Evolutionary conservation across 768 basidiomycete genomes (phyloP), one percentile per base, ranked within the genome.

Genomic region (Hygrophorus pudorinus): DNA sequence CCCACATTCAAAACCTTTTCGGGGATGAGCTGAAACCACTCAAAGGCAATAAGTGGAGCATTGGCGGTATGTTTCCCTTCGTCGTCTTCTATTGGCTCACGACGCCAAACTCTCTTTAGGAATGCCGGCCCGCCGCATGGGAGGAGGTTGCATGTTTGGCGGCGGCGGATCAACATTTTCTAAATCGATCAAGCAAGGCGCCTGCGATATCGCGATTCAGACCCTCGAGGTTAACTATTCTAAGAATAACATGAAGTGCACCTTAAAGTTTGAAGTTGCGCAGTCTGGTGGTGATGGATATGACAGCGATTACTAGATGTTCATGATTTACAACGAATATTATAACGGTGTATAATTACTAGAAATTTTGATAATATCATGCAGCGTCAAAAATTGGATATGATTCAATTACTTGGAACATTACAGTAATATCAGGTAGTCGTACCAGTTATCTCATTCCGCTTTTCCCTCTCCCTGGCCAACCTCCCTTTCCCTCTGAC

Each of bases 401-500:
- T n/a, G n/a, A n/a, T n/a, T n/a, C n/a, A n/a, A n/a, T n/a, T n/a
- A n/a, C n/a, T n/a, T n/a, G n/a, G n/a, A n/a, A n/a, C n/a, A n/a
- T n/a, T n/a, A n/a, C n/a, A n/a, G n/a, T n/a, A n/a, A n/a, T 8
- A 14, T 37, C 6, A 14, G 35, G 46, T 18, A 32, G 45, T 41
- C 14, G 31, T 38, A 24, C 31, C 32, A n/a, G 40, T 28, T 6
- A 45, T 44, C 48, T 49, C 45, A 10, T 48, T 55, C 42, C 58
- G 53, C 50, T 69, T 75, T 47, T 59, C 66, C 56, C 63, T 78
- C 64, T 87, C 85, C 53, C 83, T 70, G 32, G 68, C 67, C 38
- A 90, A 55, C 51, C 87, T 65, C 2, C 87, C 87, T 57, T 85
- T 88, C 11, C 87, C 86, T 48, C 87, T 64, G 28, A 78, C 79